Percentiles rank a stretch among this genome's conserved stretches.
These are phyloP conservation scores for Monosporascus sp. DNA, from an alignment of 2,329 filamentous ascomycete genomes.

Conservation along the genomic window DNA sequence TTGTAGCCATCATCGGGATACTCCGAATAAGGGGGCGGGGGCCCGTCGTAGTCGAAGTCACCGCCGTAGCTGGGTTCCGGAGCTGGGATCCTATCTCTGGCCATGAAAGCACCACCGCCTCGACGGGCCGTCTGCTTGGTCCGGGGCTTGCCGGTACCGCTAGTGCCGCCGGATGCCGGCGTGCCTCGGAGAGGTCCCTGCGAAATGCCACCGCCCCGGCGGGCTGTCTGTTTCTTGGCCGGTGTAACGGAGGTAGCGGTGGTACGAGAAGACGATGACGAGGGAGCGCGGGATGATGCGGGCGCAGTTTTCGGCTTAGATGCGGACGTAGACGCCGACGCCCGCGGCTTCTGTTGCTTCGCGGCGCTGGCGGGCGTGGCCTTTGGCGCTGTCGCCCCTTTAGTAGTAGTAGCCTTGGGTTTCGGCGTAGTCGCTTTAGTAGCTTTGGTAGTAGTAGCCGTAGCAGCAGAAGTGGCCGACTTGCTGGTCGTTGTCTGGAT, in stretches of 20 bases:
- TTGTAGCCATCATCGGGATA: slow-evolving; percentile 1
- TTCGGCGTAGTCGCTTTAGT: slow-evolving; percentile 6
- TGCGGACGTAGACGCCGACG: background rate
- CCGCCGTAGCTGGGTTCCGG: background rate
- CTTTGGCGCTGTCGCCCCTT: slow-evolving; percentile 8
- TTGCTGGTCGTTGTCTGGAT: background rate
- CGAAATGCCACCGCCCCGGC: slow-evolving; percentile 15
- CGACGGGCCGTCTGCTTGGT: slow-evolving; percentile 22
- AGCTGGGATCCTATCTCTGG: slow-evolving; percentile 16
- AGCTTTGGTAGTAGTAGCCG: slow-evolving; percentile 17
- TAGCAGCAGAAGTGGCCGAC: background rate
- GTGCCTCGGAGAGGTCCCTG: slow-evolving; percentile 10
- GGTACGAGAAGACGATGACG: background rate
- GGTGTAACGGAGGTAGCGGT: slow-evolving; percentile 1
- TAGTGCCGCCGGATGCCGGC: background rate
- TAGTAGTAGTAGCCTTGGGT: slow-evolving; percentile 3
- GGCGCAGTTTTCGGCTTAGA: slow-evolving; percentile 2
- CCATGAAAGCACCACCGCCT: slow-evolving; percentile 12
- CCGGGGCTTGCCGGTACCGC: slow-evolving; percentile 1
- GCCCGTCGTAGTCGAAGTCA: slow-evolving; percentile 12
- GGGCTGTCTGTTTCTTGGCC: slow-evolving; percentile 13
- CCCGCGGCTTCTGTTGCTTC: slow-evolving; percentile 1
- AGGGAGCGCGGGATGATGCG: background rate
- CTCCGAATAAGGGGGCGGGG: slow-evolving; percentile 17
- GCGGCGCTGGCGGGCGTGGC: slow-evolving; percentile 6